Percentiles rank a stretch among this genome's conserved stretches.
Conservation (phyloP, 768 basidiomycete genomes). For the Hygrocybe coccinea region DNA sequence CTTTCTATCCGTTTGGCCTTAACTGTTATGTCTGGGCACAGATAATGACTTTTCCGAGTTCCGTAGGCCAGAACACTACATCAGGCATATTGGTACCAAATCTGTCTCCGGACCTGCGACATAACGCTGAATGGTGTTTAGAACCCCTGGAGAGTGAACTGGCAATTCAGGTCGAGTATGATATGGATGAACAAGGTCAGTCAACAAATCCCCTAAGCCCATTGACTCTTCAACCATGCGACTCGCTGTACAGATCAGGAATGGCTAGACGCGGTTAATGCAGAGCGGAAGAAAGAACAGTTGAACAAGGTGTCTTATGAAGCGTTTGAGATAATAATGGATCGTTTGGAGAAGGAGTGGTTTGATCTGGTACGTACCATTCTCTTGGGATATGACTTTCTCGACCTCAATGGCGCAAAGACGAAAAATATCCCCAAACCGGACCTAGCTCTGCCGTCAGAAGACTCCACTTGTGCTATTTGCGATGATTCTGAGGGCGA, state of each 20-base stretch:
- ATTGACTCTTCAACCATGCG: background rate
- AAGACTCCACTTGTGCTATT: constrained; percentile 94
- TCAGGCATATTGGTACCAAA: constrained; percentile 77
- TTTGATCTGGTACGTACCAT: constrained; percentile 73
- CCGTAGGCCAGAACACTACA: constrained; percentile 75
- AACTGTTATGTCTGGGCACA: constrained; percentile 15
- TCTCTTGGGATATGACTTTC: background rate
- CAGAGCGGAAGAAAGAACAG: constrained; percentile 73
- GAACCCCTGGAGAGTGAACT: constrained; percentile 93
- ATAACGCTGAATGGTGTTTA: constrained; percentile 25
- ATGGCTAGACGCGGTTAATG: constrained; percentile 86
- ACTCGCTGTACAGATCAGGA: constrained; percentile 63
- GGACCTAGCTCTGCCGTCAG: constrained; percentile 80
- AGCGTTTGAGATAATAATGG: constrained; percentile 94
- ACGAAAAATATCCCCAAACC: constrained; percentile 92
- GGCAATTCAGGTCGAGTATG: constrained; percentile 92
- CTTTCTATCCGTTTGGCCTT: background rate
- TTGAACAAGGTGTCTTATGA: constrained; percentile 73
- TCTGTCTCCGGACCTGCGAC: constrained; percentile 4
- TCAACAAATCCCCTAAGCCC: constrained; percentile 3
- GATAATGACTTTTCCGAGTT: constrained; percentile 67
- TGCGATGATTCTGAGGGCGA: constrained; percentile 99
- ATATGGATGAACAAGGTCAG: constrained; percentile 98
- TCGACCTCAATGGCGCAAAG: constrained; percentile 38
- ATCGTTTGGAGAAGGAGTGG: constrained; percentile 98